Base-by-base conservation (phyloP, 768 basidiomycete species). In the Chalciporus pseudorubinellus region DNA sequence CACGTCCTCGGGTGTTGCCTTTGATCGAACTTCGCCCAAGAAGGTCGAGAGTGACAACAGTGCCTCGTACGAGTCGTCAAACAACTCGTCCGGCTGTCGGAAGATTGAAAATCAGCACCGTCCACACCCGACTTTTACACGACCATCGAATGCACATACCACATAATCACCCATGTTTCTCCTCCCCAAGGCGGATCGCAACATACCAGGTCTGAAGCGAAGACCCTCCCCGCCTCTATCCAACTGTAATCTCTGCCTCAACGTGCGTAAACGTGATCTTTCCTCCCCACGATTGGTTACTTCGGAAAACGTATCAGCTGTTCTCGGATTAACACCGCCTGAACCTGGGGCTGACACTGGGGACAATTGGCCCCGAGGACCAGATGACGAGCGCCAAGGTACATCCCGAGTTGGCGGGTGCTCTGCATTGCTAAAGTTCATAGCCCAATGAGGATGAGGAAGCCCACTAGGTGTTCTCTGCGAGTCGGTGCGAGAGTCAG, bases 51-150 rank as follows among this genome's bases (percentile, higher is more conserved):
- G 68, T 3, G 77, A 76, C 18, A 89, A 57, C 46, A 90, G 65
- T 34, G 73, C 79, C 64, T 92, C 89, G 59, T 90, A 91, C 2
- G 89, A 90, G 6, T 76, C 67, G 55, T 89, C 86, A 62, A 89
- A 85, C 55, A 89, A 77, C 60, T 90, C 87, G 52, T 90, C 89
- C 46, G 82, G 80, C 87, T 87, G 58, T 18, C 6, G 53, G 9
- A 50, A 47, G 24, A n/a, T 4, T 40, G 10, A 22, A 36, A 40
- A 34, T 43, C 22, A 62, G 54, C n/a, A 50, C 46, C 26, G 39
- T 29, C 29, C 51, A 50, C 48, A 51, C 13, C 28, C 14, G 48
- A 44, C 31, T 47, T 22, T 45, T 36, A 36, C 8, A 3, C 13
- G 28, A 3, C 20, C 51, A 39, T 1, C 19, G 5, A 28, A 48